Percentiles rank a stretch among this genome's conserved stretches.
These are phyloP conservation scores for Ogataea degrootiae DNA, from an alignment of 805 yeast genomes.

Conservation along the genomic window DNA sequence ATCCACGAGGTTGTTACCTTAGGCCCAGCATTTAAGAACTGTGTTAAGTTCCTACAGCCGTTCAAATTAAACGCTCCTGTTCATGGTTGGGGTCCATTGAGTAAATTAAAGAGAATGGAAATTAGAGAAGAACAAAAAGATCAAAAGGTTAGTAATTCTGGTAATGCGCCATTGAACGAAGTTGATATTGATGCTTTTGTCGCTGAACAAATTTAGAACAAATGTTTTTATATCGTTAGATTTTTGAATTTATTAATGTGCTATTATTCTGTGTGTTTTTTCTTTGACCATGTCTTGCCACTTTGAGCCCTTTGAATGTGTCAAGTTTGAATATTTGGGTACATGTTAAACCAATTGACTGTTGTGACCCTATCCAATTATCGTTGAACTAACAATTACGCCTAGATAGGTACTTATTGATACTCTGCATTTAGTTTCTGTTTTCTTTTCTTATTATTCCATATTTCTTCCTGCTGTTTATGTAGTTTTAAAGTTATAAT, in stretches of 20 bases:
- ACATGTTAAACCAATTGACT: not conserved
- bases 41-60: slow-evolving; percentile 62
- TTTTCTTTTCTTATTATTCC: no score
- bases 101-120: slow-evolving; percentile 60
- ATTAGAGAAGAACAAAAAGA: slow-evolving; percentile 46
- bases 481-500: no score
- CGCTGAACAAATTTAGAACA: slow-evolving; percentile 52
- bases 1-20: slow-evolving; percentile 63
- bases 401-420: no score
- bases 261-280: no score
- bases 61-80: slow-evolving; percentile 66
- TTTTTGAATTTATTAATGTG: not conserved
- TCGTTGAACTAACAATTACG: no score
- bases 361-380: no score
- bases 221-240: not conserved
- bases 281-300: no score
- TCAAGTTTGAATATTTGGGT: not conserved
- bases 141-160: slow-evolving; percentile 50
- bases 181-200: slow-evolving; percentile 70
- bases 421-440: no score
- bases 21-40: slow-evolving; percentile 60
- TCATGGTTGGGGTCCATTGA: slow-evolving; percentile 70
- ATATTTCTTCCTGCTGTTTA: no score
- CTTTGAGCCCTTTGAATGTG: no score
- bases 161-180: slow-evolving; percentile 61